Evolutionary conservation across 1,139 yeast genomes (phyloP), one percentile per base, ranked within the genome.

Genomic region (Blastobotrys malaysiensis): DNA sequence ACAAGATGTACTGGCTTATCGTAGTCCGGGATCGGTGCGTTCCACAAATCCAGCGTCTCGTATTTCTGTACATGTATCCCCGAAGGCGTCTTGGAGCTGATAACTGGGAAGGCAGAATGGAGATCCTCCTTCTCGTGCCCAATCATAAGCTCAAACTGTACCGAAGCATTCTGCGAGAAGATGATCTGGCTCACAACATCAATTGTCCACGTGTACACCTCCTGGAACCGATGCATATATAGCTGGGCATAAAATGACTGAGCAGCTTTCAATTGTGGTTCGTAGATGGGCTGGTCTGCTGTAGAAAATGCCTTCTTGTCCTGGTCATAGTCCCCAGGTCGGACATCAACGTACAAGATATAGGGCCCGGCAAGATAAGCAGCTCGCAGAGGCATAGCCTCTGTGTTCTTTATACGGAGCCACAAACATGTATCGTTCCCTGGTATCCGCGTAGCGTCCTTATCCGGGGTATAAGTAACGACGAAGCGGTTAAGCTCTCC

Each of bases 331-430:
- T 80, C 86, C 9, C 73, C 79, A 0, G 88, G 77, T 50, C 84
- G 73, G 52, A 95, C 83, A 69, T 93, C 97, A 20, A 85, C 93
- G 64, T 91, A 93, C 1, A 93, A 68, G n/a, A 87, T 79, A 65
- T 82, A 91, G 0, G 99, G 99, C 0, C 98, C 99, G 46, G 90
- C 84, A 22, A 93, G 72, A 65, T 86, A 88, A 0, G 96, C 96
- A 0, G 98, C 97, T 49, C 97, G 71, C 62, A 88, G 72, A 0
- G 97, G 83, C 9, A 88, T 69, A 55, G 83, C 82, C 63, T 89
- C 96, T 5, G 75, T 76, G 68, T 93, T 93, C 62, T 82, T 82
- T 44, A 93, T 79, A 60, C 82, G 83, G 14, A 91, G 73, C 82
- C 84, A 86, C 7, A 84, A 61, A 9, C 48, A 52, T 16, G 48